Conservation (phyloP, 352 stramenopile genomes). For the Thraustochytrium striatum region DNA sequence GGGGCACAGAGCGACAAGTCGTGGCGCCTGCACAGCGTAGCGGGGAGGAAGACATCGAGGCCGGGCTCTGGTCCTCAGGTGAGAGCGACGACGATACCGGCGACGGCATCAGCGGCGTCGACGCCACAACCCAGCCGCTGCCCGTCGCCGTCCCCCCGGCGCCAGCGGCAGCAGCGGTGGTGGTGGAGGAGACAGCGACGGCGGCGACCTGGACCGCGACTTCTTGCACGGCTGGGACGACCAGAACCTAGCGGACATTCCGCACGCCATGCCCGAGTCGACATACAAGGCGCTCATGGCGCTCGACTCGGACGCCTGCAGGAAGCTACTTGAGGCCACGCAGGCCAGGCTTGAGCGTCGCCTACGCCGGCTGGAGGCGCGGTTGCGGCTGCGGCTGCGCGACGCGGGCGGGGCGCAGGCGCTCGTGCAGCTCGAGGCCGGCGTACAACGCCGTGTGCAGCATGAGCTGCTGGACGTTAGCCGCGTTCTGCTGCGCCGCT, state of each 20-base stretch:
- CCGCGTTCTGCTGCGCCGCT: slow-evolving; percentile 15
- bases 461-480: background rate
- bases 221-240: slow-evolving; percentile 36
- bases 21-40: too few relatives aligned
- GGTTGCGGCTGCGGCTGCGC: background rate
- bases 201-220: background rate
- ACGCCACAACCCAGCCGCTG: too few relatives aligned
- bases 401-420: background rate
- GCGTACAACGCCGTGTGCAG: background rate
- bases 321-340: background rate
- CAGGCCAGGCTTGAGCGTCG: background rate
- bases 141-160: too few relatives aligned
- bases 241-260: background rate
- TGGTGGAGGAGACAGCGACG: too few relatives aligned
- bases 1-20: too few relatives aligned
- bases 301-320: background rate
- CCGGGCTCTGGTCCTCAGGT: too few relatives aligned
- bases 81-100: too few relatives aligned
- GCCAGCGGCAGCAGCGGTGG: too few relatives aligned
- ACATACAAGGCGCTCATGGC: slow-evolving; percentile 29
- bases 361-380: background rate
- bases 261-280: background rate
- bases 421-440: background rate
- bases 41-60: too few relatives aligned
- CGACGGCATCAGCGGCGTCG: too few relatives aligned